These are phyloP conservation scores for Fusarium sp. DNA, from an alignment of 2,329 filamentous ascomycete species.

Conservation along the genomic window DNA sequence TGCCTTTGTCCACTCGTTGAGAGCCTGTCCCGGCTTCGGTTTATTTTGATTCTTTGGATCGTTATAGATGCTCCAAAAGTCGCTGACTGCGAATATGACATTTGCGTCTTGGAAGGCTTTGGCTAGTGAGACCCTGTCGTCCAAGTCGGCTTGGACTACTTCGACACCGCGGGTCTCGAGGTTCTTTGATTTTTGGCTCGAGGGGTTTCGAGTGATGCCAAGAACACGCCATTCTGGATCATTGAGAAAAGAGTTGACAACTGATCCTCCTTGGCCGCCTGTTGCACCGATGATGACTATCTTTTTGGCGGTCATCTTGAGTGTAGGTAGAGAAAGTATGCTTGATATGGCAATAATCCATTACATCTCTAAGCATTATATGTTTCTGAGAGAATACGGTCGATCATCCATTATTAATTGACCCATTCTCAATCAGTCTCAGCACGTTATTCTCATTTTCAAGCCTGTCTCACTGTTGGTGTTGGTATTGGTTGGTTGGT, in stretches of 20 bases:
- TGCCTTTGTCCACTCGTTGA: neutral
- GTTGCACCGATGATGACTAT: conserved; percentile 6
- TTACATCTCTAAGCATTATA: neutral
- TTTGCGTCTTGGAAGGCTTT: neutral
- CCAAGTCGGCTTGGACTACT: conserved; percentile 1
- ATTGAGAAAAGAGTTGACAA: neutral
- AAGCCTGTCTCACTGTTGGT: neutral
- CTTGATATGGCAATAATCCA: neutral
- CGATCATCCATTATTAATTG: neutral
- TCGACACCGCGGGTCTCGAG: neutral
- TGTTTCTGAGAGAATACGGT: neutral
- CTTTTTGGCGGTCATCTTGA: neutral
- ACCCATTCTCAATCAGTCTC: too few species aligned
- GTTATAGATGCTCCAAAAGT: conserved; percentile 6
- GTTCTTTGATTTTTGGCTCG: neutral
- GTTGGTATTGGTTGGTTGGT: neutral
- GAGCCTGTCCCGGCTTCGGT: neutral
- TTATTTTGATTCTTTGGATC: neutral
- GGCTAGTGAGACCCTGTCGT: neutral
- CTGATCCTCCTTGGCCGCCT: conserved; percentile 2
- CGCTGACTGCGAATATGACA: neutral
- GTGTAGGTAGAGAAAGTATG: too few species aligned
- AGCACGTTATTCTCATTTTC: neutral
- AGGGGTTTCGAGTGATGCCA: conserved; percentile 3
- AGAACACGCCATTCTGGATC: neutral